Evolutionary conservation across 2,329 filamentous ascomycete species (phyloP).

Genomic region (Stagonosporopsis tanaceti): DNA sequence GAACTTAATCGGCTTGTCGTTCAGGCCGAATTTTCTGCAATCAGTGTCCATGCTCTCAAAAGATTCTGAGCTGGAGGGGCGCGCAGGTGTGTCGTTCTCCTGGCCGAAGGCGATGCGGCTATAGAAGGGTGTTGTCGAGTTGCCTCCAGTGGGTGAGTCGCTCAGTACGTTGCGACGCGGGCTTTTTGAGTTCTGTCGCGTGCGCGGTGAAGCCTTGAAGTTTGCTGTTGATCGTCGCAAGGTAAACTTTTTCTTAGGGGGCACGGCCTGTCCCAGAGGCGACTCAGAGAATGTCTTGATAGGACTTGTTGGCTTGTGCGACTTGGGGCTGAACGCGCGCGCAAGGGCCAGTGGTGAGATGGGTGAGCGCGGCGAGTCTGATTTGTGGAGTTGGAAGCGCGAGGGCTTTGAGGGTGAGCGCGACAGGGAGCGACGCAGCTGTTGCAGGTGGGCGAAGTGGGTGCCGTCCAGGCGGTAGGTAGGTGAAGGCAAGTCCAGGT

Average conservation of each 20-base stretch:
- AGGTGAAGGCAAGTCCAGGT: slow-evolving; percentile 86
- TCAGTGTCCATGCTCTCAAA: slow-evolving; percentile 44
- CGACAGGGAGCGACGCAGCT: slow-evolving; percentile 85
- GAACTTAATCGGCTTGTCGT: slow-evolving; percentile 58
- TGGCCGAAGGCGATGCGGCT: slow-evolving; percentile 58
- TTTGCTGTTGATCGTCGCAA: slow-evolving; percentile 57
- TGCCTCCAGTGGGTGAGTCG: slow-evolving; percentile 74
- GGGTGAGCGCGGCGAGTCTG: slow-evolving; percentile 51
- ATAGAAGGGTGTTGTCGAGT: slow-evolving; percentile 65
- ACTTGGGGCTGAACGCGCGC: slow-evolving; percentile 55
- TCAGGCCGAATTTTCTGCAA: slow-evolving; percentile 50
- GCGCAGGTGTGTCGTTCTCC: slow-evolving; percentile 50
- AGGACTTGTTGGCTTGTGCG: slow-evolving; percentile 57
- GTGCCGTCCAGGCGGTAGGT: slow-evolving; percentile 81
- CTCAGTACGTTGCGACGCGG: slow-evolving; percentile 74
- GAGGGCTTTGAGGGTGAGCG: slow-evolving; percentile 87
- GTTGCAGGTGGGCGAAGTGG: slow-evolving; percentile 76
- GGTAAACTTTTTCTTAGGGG: slow-evolving; percentile 66
- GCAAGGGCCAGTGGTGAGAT: slow-evolving; percentile 55
- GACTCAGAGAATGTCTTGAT: slow-evolving; percentile 64
- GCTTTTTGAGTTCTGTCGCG: slow-evolving; percentile 76
- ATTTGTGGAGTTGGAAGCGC: slow-evolving; percentile 70
- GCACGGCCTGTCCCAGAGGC: slow-evolving; percentile 63
- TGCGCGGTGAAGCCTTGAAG: slow-evolving; percentile 66
- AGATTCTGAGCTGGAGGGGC: slow-evolving; percentile 37